phyloP scores from a whole-genome alignment of 1,284 basidiomycete genomes.

The Pascua guehoae region DNA sequence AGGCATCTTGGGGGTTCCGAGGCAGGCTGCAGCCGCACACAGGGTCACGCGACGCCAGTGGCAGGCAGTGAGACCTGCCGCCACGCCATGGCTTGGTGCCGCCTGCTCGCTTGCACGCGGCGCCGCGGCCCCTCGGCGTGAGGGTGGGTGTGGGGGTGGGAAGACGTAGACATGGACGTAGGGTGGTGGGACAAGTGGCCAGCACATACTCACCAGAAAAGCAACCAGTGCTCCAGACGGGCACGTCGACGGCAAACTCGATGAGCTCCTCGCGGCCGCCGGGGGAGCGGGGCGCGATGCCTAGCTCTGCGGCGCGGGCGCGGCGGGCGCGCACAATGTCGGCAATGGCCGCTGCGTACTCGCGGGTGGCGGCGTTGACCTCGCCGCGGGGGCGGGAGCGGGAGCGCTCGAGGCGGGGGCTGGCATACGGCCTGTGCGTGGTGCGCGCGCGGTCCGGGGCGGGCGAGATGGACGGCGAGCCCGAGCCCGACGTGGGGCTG shows the following conservation, averaged over 20 bases:
- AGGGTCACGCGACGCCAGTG: too few species aligned
- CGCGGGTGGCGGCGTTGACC: slow-evolving; percentile 9
- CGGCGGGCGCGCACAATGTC: slow-evolving; percentile 7
- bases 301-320: slow-evolving; percentile 9
- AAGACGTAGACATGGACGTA: too few species aligned
- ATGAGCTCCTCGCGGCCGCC: slow-evolving; percentile 22
- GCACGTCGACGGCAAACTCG: slow-evolving; percentile 48
- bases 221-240: slow-evolving; percentile 47
- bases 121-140: too few species aligned
- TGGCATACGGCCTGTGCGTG: slow-evolving; percentile 8
- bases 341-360: slow-evolving; percentile 7
- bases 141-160: too few species aligned
- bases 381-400: slow-evolving; percentile 15
- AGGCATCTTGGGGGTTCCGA: too few species aligned
- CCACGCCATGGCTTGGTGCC: too few species aligned
- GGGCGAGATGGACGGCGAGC: not conserved
- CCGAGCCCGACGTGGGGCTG: not conserved
- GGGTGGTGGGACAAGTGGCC: not conserved
- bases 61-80: too few species aligned
- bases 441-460: not conserved
- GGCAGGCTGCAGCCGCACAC: too few species aligned
- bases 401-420: slow-evolving; percentile 15
- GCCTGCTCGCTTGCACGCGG: too few species aligned
- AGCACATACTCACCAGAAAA: slow-evolving; percentile 38
- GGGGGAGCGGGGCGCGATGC: slow-evolving; percentile 7